phyloP scores from a whole-genome alignment of 1,284 basidiomycete species.

The Polyporus tsugae region DNA sequence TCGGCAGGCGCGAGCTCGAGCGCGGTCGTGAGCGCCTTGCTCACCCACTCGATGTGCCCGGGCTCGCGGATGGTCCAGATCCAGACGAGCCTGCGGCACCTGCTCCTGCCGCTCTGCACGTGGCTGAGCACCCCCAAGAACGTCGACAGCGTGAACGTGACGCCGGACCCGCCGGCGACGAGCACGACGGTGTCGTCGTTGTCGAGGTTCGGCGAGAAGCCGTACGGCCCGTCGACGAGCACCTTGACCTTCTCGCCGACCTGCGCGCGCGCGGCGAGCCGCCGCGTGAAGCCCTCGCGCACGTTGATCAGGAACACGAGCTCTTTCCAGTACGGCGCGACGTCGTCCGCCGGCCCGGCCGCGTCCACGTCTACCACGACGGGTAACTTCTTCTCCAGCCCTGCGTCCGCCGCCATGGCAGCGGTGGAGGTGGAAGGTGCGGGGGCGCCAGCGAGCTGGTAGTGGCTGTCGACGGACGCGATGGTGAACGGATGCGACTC shows the following conservation, averaged over 20 bases:
- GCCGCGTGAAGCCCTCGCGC: constrained; percentile 56
- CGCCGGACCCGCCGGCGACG: constrained; percentile 60
- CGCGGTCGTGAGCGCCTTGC: constrained; percentile 44
- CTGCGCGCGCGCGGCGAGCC: constrained; percentile 46
- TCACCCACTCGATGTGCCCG: constrained; percentile 53
- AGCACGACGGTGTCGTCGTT: constrained; percentile 55
- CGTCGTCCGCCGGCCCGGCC: constrained; percentile 12
- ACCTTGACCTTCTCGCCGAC: constrained; percentile 46
- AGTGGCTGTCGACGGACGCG: constrained; percentile 48
- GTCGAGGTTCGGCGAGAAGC: constrained; percentile 52
- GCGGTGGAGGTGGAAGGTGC: neutral
- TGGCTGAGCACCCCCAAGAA: constrained; percentile 51
- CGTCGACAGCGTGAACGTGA: constrained; percentile 58
- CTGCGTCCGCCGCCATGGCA: neutral
- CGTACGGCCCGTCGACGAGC: constrained; percentile 64
- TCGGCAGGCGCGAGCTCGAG: constrained; percentile 41
- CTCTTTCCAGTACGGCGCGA: constrained; percentile 45
- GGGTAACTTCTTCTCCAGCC: constrained; percentile 16
- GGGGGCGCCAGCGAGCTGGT: constrained; percentile 17
- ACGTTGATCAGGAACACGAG: constrained; percentile 61
- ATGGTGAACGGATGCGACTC: constrained; percentile 68
- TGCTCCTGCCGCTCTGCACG: constrained; percentile 39
- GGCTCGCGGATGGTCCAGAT: constrained; percentile 54
- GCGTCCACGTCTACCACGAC: neutral
- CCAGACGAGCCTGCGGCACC: constrained; percentile 48